Evolutionary conservation across 2,329 filamentous ascomycete species (phyloP).

Genomic region (Orbilia oligospora): DNA sequence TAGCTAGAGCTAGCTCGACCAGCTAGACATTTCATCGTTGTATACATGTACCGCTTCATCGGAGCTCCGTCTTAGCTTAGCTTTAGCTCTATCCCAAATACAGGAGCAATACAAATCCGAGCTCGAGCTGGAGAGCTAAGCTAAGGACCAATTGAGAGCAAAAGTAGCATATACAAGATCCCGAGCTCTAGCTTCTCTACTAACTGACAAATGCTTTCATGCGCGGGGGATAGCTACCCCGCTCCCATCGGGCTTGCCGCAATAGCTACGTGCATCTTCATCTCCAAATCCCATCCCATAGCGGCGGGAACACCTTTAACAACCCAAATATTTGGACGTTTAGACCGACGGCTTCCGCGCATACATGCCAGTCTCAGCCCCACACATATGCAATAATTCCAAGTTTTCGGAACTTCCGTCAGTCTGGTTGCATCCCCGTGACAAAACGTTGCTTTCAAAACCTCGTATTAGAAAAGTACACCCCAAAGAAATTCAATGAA

Average conservation of each 20-base stretch:
- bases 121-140: background rate
- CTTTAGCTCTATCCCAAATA: conserved; percentile 1
- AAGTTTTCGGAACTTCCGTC: conserved; percentile 16
- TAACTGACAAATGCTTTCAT: background rate
- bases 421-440: background rate
- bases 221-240: background rate
- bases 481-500: background rate
- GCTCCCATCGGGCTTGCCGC: background rate
- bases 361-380: too few relatives aligned
- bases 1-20: too few relatives aligned
- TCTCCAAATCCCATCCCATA: conserved; percentile 5
- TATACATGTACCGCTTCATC: background rate
- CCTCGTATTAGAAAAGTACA: background rate
- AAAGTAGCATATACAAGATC: background rate
- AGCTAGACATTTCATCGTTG: too few relatives aligned
- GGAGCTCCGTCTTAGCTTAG: background rate
- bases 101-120: background rate
- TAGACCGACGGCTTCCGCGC: conserved; percentile 9
- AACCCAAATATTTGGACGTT: background rate
- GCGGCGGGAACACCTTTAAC: background rate
- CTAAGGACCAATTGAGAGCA: background rate
- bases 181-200: background rate
- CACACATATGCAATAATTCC: conserved; percentile 33
- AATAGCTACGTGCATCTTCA: conserved; percentile 4
- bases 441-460: background rate